Evolutionary conservation across 441 rosid genomes (phyloP).

Genomic region (Codiaeum variegatum): DNA sequence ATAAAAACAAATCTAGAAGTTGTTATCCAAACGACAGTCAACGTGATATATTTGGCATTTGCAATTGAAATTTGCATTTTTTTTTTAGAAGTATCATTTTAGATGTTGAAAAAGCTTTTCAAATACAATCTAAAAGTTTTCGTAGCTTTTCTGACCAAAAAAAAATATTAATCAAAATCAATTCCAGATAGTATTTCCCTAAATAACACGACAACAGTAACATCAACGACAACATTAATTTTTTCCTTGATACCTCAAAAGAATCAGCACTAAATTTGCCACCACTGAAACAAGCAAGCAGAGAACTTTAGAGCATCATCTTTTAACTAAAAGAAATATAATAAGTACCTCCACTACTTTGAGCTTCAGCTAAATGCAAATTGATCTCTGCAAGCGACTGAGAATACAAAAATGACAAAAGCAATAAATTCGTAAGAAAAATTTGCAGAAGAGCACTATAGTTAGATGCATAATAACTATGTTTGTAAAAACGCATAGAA

Average conservation of each 20-base stretch:
- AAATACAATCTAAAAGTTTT: not conserved
- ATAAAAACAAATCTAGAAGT: not conserved
- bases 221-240: no score
- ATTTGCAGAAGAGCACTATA: constrained; percentile 14
- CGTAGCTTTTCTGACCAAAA: not conserved
- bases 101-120: not conserved
- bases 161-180: not conserved
- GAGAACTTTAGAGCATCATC: constrained; percentile 8
- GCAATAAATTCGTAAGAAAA: constrained; percentile 17
- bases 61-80: not conserved
- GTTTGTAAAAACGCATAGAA: not conserved
- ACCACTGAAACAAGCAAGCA: constrained; percentile 3
- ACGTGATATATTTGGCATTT: not conserved
- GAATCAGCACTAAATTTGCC: not conserved
- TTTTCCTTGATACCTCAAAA: not conserved
- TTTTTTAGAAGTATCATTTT: not conserved
- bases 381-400: constrained; percentile 96
- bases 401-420: constrained; percentile 33
- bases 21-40: not conserved
- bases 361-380: constrained; percentile 69
- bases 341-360: constrained; percentile 73
- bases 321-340: constrained; percentile 19
- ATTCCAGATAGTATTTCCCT: not conserved
- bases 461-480: not conserved
- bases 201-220: not conserved